Conservation (phyloP, 1,284 basidiomycete genomes). For the Cryptococcus neoformans region DNA sequence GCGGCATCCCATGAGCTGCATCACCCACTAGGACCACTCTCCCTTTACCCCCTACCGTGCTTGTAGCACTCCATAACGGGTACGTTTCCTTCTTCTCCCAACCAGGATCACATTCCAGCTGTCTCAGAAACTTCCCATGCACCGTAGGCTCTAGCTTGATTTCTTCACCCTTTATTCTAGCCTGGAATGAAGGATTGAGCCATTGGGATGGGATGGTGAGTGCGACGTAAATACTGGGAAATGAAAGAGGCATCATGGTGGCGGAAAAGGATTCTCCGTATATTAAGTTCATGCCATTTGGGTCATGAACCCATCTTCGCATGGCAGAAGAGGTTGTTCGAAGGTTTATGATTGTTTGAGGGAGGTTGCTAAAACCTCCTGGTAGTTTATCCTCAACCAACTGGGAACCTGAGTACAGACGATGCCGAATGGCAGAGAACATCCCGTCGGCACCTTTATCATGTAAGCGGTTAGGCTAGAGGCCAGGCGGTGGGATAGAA, state of each 20-base stretch:
- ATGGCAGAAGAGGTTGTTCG: slow-evolving; percentile 3
- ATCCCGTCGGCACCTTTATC: slow-evolving; percentile 23
- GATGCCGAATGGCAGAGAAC: slow-evolving; percentile 16
- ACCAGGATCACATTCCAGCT: slow-evolving; percentile 10
- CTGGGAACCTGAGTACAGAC: background rate
- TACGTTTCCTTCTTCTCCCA: slow-evolving; percentile 2
- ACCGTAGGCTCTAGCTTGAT: background rate
- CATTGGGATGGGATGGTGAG: slow-evolving; percentile 15
- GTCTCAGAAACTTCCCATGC: slow-evolving; percentile 3
- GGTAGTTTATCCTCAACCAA: too few species aligned
- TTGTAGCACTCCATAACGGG: slow-evolving; percentile 7
- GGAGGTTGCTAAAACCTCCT: slow-evolving; percentile 1
- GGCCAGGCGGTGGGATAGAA: too few species aligned
- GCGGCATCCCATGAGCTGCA: slow-evolving; percentile 21
- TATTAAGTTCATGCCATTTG: slow-evolving; percentile 14
- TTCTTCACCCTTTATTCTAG: background rate
- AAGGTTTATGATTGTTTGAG: slow-evolving; percentile 16
- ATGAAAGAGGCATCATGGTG: slow-evolving; percentile 7
- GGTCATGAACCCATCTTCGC: slow-evolving; percentile 10
- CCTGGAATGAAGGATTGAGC: background rate
- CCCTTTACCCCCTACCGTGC: slow-evolving; percentile 11
- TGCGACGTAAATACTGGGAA: slow-evolving; percentile 11
- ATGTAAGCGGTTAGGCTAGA: too few species aligned
- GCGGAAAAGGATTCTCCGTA: slow-evolving; percentile 17
- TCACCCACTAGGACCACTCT: slow-evolving; percentile 21